Percentiles rank a stretch among this genome's conserved stretches.
Conservation (phyloP, 495 filamentous ascomycete species). For the Tuber borchii region DNA sequence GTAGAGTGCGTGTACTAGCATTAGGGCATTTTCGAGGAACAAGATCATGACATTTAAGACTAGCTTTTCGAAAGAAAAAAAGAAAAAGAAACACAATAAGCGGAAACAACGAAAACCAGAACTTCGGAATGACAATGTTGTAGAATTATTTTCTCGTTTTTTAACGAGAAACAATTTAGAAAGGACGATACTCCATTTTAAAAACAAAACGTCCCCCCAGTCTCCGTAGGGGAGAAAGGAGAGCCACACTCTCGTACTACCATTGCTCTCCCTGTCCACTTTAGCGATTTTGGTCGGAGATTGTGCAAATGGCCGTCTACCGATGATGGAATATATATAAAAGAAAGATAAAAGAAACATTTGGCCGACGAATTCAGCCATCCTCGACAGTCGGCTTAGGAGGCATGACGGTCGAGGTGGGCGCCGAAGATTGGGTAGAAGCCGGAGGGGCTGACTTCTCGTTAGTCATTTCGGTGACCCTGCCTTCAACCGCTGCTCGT, state of each 20-base stretch:
- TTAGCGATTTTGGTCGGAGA: background rate
- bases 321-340: background rate
- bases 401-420: constrained; percentile 18
- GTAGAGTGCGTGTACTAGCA: background rate
- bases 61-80: background rate
- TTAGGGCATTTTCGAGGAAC: background rate
- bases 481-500: constrained; percentile 6
- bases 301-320: background rate
- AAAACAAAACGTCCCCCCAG: background rate
- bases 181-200: background rate
- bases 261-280: background rate
- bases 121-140: background rate
- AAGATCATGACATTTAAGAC: background rate
- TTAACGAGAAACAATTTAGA: background rate
- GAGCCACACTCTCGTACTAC: background rate
- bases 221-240: background rate
- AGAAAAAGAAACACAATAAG: background rate
- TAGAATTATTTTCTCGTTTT: background rate
- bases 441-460: constrained; percentile 9
- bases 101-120: background rate
- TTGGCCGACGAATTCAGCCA: constrained; percentile 11
- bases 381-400: constrained; percentile 37
- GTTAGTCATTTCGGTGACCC: constrained; percentile 3
- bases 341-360: background rate
- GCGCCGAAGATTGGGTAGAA: constrained; percentile 9